Base-by-base conservation (phyloP, 495 filamentous ascomycete species). In the Trichodelitschia bisporula region DNA sequence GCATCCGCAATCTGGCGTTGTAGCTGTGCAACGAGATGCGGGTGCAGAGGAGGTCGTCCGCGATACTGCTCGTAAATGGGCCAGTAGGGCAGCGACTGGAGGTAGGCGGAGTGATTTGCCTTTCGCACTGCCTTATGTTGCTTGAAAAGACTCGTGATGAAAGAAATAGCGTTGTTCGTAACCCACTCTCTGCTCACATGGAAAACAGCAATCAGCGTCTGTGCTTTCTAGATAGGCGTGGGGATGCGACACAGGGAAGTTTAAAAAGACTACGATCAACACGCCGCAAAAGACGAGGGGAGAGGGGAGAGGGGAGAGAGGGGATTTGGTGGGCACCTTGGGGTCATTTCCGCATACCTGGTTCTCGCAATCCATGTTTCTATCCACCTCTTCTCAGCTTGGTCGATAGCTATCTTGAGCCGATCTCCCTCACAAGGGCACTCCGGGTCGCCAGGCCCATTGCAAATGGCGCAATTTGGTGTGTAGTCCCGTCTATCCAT, bases 371-470 rank as follows among this genome's bases (percentile, higher is more conserved):
- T 63, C 33, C 68, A 55, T 9, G 56, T 54, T 30, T 61, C 56
- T 61, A 76, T 63, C 48, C 70, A 67, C 29, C 63, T 55, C 28
- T 55, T 40, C 47, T 76, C 70, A 19, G 69, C 67, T 43, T 75
- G 68, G 39, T 63, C 53, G 29, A 76, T 57, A 19, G 70, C 70
- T 30, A 64, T 55, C 47, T 69, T 61, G 26, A 76, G 59, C 18
- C 66, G 64, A 36, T 71, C 69, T 25, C 63, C 60, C 54, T 76
- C 70, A 51, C 69, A 74, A 35, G 69, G 69, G 51, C 70, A 75
- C 35, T 45, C 40, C 13, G 37, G 38, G 39, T 61, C 57, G 38
- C 58, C 50, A 20, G 70, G 66, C 40, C 59, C 58, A 48, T 62
- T 60, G 48, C 70, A 76, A 33, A 76, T 72, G 26, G 69, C 69